Base-by-base conservation (phyloP, 2,329 filamentous ascomycete genomes). In the Coniosporium tulheliwenetii region DNA sequence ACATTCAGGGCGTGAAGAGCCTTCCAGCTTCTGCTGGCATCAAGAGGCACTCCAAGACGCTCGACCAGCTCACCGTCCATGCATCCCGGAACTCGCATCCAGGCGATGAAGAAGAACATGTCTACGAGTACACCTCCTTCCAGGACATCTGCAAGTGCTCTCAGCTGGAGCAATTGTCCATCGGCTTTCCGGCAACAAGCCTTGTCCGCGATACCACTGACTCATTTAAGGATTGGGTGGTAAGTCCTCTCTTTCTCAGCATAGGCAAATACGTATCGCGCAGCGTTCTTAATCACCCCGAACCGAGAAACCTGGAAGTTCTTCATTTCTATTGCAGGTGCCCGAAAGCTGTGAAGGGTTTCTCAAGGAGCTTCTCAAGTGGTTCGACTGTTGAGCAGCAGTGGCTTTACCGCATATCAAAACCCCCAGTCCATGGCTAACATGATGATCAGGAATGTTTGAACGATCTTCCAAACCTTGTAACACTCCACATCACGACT, bases 401-500 rank as follows among this genome's bases (percentile, higher is more conserved):
- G 5, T 33, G 14, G 15, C 29, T 9, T n/a, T n/a, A 5, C 29
- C 38, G 26, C 30, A 32, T 9, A 34, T 16, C 26, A 31, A n/a
- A 2, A 10, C 2, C 33, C 26, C 30, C 30, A 10, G 29, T 8
- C 3, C 32, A 38, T 35, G 10, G 14, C 33, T n/a, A 35, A n/a
- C 5, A 10, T n/a, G 5, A 35, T 35, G 12, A 15, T 37, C 39
- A 61, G 53, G 57, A 53, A 36, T 61, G 57, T 35, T 46, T 62
- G 1, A 55, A 54, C 15, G 52, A 61, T 13, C 50, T 70, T 10
- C 50, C 52, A 8, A 49, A 61, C 30, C 52, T 70, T 8, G 54
- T 63, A 4, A 67, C 66, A 0, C 51, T 70, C 13, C 65, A 69
- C 44, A 63, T 69, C 45, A 65, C 63, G 0, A 66, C 62, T 4